Percentiles rank a stretch among this genome's conserved stretches.
Evolutionary conservation across 106 monocot genomes (phyloP).

Genomic region (Platanthera guangdongensis): DNA sequence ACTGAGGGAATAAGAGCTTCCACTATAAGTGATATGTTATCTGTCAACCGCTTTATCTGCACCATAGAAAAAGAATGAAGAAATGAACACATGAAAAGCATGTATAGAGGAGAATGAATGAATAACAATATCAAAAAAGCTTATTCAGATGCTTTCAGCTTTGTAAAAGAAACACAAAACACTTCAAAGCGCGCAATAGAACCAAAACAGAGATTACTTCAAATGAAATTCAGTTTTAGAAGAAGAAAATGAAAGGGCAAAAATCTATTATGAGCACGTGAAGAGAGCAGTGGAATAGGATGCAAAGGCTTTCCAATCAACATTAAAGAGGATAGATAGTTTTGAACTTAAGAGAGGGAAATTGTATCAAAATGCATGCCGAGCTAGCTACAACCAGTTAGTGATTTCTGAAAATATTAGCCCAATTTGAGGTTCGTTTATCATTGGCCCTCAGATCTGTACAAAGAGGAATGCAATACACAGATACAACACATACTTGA

Average conservation of each 20-base stretch:
- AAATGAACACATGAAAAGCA: not conserved
- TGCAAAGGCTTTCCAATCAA: not conserved
- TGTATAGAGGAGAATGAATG: not conserved
- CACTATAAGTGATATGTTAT: conserved; percentile 26
- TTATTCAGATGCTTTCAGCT: not conserved
- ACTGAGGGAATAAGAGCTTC: conserved; percentile 20
- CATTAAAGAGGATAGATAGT: not conserved
- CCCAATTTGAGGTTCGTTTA: no score
- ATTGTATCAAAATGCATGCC: not conserved
- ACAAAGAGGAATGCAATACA: no score
- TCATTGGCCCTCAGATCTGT: no score
- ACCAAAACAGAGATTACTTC: not conserved
- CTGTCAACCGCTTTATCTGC: conserved; percentile 33
- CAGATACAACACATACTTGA: not conserved
- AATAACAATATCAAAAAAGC: not conserved
- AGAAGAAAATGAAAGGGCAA: not conserved
- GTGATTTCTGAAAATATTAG: not conserved
- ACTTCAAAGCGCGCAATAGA: not conserved
- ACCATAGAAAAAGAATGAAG: not conserved
- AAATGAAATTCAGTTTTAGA: not conserved
- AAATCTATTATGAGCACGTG: not conserved
- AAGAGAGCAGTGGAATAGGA: not conserved
- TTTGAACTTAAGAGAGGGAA: not conserved
- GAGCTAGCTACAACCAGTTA: not conserved
- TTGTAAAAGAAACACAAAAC: not conserved